Evolutionary conservation across 176 grass and related monocot species (phyloP), one percentile per base, ranked within the genome.

Genomic region (Rhynchospora pubera): DNA sequence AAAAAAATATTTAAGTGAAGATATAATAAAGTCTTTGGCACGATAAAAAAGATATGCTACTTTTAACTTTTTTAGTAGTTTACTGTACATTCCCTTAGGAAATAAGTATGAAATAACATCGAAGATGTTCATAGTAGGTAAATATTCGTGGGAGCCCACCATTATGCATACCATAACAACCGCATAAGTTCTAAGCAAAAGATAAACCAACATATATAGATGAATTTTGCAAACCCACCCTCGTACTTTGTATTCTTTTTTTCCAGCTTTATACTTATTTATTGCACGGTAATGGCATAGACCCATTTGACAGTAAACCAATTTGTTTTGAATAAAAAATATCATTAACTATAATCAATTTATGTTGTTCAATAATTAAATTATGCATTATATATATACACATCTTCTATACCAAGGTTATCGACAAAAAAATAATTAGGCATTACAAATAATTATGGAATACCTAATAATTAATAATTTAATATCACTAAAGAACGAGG

Each of bases 181-280:
- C 72, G 48, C 72, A 76, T 13, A 55, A 76, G 22, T 76, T 75
- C 13, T 75, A 75, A 52, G 71, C 47, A 75, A 75, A 52, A 75
- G 71, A 53, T 75, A 48, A 48, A 52, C 19, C 23, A 51, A 75
- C 42, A 50, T 51, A 11, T 3, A 19, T 6, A 58, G 2, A 19
- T 75, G 21, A 75, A 75, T 16, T 75, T 47, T 75, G 47, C 22
- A 52, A 1, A 15, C 2, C 21, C 2, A 23, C 71, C 47, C 46
- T 52, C 46, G 22, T 24, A 75, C 4, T 28, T 75, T 53, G 12
- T 16, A 52, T 48, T 9, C 6, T 65, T 64, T 12, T 12, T 12
- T 24, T 63, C n/a, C 22, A 65, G 62, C 26, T 45, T 66, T 66
- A 39, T 34, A 65, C 24, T 32, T 8, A 65, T 5, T 30, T 14